phyloP scores from a whole-genome alignment of 1,284 basidiomycete genomes.

The Trichosporon sp. region DNA sequence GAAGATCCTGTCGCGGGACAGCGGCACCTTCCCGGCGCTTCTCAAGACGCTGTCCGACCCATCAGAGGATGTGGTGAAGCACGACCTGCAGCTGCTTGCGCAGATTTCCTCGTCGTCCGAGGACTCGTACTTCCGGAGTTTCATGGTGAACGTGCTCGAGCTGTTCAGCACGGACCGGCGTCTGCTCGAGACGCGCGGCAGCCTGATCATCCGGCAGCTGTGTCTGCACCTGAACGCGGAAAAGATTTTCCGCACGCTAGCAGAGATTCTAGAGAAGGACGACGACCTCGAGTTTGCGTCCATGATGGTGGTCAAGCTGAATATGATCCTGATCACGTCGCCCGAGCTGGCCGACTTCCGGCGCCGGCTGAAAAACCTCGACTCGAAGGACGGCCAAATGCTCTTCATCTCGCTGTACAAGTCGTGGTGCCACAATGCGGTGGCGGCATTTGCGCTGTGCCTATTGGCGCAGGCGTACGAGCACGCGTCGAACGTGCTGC shows the following conservation, averaged over 20 bases:
- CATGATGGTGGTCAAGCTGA: conserved; percentile 94
- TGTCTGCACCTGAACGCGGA: conserved; percentile 94
- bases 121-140: conserved; percentile 88
- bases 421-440: conserved; percentile 98
- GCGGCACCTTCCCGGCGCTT: conserved; percentile 90
- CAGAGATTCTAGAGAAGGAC: conserved; percentile 95
- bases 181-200: conserved; percentile 84
- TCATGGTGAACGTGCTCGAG: conserved; percentile 91
- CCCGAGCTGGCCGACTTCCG: conserved; percentile 92
- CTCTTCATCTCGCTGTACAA: conserved; percentile 88
- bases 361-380: conserved; percentile 82
- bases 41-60: conserved; percentile 94
- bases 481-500: conserved; percentile 93
- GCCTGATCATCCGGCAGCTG: conserved; percentile 90
- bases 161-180: conserved; percentile 92
- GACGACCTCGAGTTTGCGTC: conserved; percentile 97
- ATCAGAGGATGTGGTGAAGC: conserved; percentile 95
- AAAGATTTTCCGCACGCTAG: conserved; percentile 89
- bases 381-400: conserved; percentile 87
- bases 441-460: conserved; percentile 92
- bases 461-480: conserved; percentile 96
- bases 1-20: conserved; percentile 94
- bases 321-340: conserved; percentile 92
- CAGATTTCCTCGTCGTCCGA: conserved; percentile 89
- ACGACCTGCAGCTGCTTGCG: conserved; percentile 89